A percentile compares a stretch with the other conserved stretches of the same genome.
phyloP scores from a whole-genome alignment of 2,329 filamentous ascomycete genomes.

The Didymosphaeria variabile region DNA sequence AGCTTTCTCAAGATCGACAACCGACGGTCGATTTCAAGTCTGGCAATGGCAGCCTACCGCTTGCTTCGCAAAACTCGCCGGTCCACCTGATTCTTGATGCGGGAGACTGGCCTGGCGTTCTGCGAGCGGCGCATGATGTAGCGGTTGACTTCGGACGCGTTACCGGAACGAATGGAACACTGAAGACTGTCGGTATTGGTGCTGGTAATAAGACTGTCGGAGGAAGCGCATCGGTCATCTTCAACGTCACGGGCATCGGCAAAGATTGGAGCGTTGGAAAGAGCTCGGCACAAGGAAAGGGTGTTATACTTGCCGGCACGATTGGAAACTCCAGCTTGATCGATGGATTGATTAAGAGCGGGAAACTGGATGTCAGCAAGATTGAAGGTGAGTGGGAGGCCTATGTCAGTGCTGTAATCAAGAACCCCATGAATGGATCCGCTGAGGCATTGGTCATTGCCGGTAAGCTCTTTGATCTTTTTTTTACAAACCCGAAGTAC shows the following conservation, averaged over 20 bases:
- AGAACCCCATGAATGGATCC: conserved; percentile 65
- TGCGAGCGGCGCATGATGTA: conserved; percentile 73
- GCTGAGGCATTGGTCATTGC: conserved; percentile 71
- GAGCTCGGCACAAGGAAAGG: conserved; percentile 24
- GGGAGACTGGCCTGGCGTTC: conserved; percentile 72
- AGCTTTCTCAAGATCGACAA: conserved; percentile 58
- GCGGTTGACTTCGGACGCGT: conserved; percentile 75
- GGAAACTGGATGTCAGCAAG: conserved; percentile 65
- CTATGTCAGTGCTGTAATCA: conserved; percentile 68
- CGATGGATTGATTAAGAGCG: conserved; percentile 63
- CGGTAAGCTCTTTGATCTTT: conserved; percentile 44
- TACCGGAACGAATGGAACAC: conserved; percentile 69
- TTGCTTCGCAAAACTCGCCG: conserved; percentile 40
- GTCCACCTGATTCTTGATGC: conserved; percentile 47
- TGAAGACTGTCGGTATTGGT: conserved; percentile 52
- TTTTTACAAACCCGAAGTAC: background rate
- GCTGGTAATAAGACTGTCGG: conserved; percentile 58
- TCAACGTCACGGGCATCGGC: conserved; percentile 52
- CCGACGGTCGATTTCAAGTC: conserved; percentile 58
- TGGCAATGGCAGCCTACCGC: conserved; percentile 47
- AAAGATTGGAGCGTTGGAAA: conserved; percentile 44
- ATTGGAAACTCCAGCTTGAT: conserved; percentile 71
- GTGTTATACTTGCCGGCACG: conserved; percentile 73
- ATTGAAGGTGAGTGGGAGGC: conserved; percentile 75
- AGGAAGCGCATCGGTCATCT: conserved; percentile 51